Evolutionary conservation across 2,329 filamentous ascomycete genomes (phyloP).

Genomic region (Exophiala aquamarina): DNA sequence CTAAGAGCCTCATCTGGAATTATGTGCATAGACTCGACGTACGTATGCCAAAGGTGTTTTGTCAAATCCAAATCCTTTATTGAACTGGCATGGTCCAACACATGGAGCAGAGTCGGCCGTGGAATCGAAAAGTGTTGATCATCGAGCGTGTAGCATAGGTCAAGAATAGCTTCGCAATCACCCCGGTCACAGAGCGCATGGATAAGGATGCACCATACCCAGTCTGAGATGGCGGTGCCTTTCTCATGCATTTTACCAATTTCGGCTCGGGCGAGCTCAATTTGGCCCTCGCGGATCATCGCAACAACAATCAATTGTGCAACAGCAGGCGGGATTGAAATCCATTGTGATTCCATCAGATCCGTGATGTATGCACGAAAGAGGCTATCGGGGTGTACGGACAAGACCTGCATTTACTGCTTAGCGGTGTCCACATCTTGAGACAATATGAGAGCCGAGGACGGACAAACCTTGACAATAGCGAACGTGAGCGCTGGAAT

Average conservation of each 20-base stretch:
- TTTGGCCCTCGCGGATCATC: constrained; percentile 75
- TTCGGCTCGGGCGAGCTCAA: constrained; percentile 73
- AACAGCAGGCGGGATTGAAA: constrained; percentile 60
- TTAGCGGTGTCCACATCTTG: not conserved
- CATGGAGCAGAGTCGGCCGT: constrained; percentile 64
- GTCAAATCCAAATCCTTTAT: constrained; percentile 64
- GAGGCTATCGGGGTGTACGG: constrained; percentile 82
- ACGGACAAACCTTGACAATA: constrained; percentile 64
- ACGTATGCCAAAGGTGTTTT: constrained; percentile 68
- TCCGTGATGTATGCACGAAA: constrained; percentile 69
- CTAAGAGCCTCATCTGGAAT: constrained; percentile 44
- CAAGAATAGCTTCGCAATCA: constrained; percentile 75
- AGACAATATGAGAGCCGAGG: no score
- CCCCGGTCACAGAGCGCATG: constrained; percentile 69
- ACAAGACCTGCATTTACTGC: constrained; percentile 55
- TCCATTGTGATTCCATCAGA: constrained; percentile 67
- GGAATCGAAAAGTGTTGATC: constrained; percentile 49
- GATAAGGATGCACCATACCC: constrained; percentile 77
- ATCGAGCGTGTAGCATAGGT: constrained; percentile 62
- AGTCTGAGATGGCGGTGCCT: constrained; percentile 58
- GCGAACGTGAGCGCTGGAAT: constrained; percentile 70
- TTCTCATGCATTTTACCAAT: constrained; percentile 66
- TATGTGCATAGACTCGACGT: constrained; percentile 60
- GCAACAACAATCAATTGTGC: constrained; percentile 70
- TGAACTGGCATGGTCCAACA: constrained; percentile 73